A percentile compares a stretch with the other conserved stretches of the same genome.
Conservation (phyloP, 2,329 filamentous ascomycete species). For the Diaporthe ampelina region DNA sequence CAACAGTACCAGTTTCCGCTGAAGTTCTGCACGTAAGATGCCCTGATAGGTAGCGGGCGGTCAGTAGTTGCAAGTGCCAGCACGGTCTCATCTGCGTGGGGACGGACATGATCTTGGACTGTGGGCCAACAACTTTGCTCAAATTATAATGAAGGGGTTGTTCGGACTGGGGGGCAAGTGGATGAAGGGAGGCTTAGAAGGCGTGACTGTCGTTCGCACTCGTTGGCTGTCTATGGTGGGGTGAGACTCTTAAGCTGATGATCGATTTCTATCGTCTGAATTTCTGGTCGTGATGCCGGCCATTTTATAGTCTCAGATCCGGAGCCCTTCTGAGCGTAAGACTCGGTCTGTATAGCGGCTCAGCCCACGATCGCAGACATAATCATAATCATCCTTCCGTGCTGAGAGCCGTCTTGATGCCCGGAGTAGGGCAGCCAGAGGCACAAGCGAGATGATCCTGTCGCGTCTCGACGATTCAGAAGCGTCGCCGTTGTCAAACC, state of each 20-base stretch:
- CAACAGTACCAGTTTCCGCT: constrained; percentile 35
- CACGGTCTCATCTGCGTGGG: not conserved
- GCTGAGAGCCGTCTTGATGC: not conserved
- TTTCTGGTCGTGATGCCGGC: not conserved
- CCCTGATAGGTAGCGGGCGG: not conserved
- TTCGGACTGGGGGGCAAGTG: too few species aligned
- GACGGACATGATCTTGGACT: constrained; percentile 11
- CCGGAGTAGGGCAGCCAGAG: not conserved
- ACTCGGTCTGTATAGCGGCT: constrained; percentile 1
- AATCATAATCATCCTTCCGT: constrained; percentile 3
- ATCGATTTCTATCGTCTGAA: not conserved
- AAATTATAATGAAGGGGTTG: not conserved
- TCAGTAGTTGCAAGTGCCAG: not conserved
- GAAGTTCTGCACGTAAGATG: not conserved
- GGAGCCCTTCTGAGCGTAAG: not conserved
- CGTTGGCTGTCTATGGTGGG: not conserved
- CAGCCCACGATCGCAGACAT: constrained; percentile 19
- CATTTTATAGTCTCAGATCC: constrained; percentile 1
- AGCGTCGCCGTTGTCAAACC: constrained; percentile 9
- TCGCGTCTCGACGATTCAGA: constrained; percentile 23
- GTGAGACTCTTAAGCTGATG: not conserved
- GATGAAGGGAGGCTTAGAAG: not conserved
- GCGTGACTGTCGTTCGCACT: not conserved
- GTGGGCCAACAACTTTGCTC: not conserved
- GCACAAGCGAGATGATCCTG: constrained; percentile 26